Evolutionary conservation across 192 early-diverging fungal genomes (phyloP).

Genomic region (Umbelopsis sp.): DNA sequence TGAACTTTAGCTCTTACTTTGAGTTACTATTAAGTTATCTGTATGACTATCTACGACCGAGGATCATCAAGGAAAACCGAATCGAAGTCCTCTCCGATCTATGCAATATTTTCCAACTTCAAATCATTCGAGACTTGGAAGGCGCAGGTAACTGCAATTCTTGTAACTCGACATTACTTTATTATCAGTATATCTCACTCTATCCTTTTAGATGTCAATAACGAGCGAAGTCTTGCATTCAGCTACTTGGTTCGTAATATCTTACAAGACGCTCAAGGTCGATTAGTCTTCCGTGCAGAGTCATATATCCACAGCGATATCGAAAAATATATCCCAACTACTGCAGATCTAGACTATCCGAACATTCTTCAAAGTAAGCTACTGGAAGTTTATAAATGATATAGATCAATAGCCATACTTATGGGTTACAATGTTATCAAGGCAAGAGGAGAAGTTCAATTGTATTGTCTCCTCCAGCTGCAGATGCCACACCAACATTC

Average conservation of each 20-base stretch:
- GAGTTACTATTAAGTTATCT: constrained; percentile 75
- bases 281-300: constrained; percentile 88
- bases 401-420: not conserved
- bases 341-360: constrained; percentile 64
- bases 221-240: constrained; percentile 43
- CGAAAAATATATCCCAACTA: constrained; percentile 69
- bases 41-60: constrained; percentile 84
- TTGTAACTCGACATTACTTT: not conserved
- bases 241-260: constrained; percentile 79
- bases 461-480: constrained; percentile 29
- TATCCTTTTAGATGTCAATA: constrained; percentile 35
- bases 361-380: constrained; percentile 5
- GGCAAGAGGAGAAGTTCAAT: constrained; percentile 22
- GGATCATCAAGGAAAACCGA: constrained; percentile 83
- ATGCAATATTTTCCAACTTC: constrained; percentile 69
- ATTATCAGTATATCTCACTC: not conserved
- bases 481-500: constrained; percentile 19
- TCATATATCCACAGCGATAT: constrained; percentile 78
- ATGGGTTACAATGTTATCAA: not conserved
- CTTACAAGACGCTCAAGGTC: constrained; percentile 85
- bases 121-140: constrained; percentile 48
- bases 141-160: not conserved
- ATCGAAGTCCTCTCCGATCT: constrained; percentile 85
- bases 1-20: constrained; percentile 60
- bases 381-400: not conserved